A percentile compares a stretch with the other conserved stretches of the same genome.
phyloP scores from a whole-genome alignment of 225 moss, liverwort and hornwort genomes.

The Asterella californica region DNA sequence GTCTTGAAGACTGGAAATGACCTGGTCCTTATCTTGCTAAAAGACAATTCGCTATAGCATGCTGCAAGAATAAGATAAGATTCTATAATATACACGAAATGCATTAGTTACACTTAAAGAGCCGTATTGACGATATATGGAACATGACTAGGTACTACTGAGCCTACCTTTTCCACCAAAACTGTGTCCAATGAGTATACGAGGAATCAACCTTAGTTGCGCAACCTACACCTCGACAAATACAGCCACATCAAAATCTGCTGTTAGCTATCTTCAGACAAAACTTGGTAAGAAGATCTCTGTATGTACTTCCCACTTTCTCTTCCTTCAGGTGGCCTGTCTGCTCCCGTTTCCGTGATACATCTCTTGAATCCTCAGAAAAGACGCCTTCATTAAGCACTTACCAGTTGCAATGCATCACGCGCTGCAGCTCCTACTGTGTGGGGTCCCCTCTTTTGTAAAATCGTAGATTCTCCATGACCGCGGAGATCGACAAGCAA shows the following conservation, averaged over 20 bases:
- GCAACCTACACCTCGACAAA: constrained; percentile 52
- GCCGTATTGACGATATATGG: not conserved
- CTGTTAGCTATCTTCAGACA: too few species aligned
- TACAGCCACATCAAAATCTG: not conserved
- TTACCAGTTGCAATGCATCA: constrained; percentile 84
- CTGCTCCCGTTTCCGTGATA: not conserved
- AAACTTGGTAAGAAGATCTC: not conserved
- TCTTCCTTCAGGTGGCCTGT: not conserved
- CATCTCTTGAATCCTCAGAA: not conserved
- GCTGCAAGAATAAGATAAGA: not conserved
- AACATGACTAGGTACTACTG: constrained; percentile 16
- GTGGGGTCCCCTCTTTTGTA: constrained; percentile 70
- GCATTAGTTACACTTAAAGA: not conserved
- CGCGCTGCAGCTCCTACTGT: constrained; percentile 79
- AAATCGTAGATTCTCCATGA: constrained; percentile 77
- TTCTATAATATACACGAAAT: not conserved
- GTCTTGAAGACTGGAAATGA: not conserved
- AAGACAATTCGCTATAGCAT: not conserved
- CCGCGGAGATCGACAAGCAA: constrained; percentile 90
- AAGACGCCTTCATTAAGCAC: not conserved
- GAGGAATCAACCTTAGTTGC: constrained; percentile 79
- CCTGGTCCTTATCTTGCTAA: not conserved
- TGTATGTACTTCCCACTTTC: not conserved
- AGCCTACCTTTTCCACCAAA: constrained; percentile 88
- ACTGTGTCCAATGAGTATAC: constrained; percentile 89